Evolutionary conservation across 805 yeast genomes (phyloP).

Genomic region (Starmera dryadoides): DNA sequence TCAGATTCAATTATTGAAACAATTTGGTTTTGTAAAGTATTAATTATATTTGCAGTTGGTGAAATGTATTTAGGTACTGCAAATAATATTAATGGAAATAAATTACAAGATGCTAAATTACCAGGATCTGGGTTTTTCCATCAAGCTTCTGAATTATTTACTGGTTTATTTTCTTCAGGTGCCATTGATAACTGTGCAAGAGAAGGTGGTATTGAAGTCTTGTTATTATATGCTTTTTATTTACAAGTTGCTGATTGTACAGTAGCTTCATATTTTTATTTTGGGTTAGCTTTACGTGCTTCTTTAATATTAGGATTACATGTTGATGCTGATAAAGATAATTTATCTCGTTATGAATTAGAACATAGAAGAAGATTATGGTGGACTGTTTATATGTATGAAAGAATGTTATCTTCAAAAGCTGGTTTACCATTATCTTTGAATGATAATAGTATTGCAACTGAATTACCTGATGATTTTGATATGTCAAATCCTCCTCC

Average conservation of each 20-base stretch:
- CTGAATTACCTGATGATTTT: conserved; percentile 68
- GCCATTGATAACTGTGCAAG: conserved; percentile 70
- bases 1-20: conserved; percentile 59
- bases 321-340: conserved; percentile 72
- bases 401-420: conserved; percentile 75
- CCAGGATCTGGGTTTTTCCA: conserved; percentile 79
- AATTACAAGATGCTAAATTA: conserved; percentile 35
- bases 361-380: conserved; percentile 80
- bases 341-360: conserved; percentile 57
- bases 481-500: conserved; percentile 56
- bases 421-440: conserved; percentile 76
- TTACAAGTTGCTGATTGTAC: conserved; percentile 82
- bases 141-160: conserved; percentile 72
- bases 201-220: conserved; percentile 75
- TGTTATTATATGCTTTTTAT: conserved; percentile 69
- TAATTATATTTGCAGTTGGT: conserved; percentile 70
- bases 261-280: conserved; percentile 72
- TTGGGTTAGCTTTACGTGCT: conserved; percentile 69
- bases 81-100: conserved; percentile 47
- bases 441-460: conserved; percentile 75
- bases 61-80: conserved; percentile 80
- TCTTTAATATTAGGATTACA: conserved; percentile 73
- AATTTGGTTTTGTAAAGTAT: conserved; percentile 73
- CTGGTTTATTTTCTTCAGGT: conserved; percentile 73
- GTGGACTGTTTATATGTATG: conserved; percentile 84